phyloP scores from a whole-genome alignment of 495 filamentous ascomycete genomes.

The Haplographium delicatum region DNA sequence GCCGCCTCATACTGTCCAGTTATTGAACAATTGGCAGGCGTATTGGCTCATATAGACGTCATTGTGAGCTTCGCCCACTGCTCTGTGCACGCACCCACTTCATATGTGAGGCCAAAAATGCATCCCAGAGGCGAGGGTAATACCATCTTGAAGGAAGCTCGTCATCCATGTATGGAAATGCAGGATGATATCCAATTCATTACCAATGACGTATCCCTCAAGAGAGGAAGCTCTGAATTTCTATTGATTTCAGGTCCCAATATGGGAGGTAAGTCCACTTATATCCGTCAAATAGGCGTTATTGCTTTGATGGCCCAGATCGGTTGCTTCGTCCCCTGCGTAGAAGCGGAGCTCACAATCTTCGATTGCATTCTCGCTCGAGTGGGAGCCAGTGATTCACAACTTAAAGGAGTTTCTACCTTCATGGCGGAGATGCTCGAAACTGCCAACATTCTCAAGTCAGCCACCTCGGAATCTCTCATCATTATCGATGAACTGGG shows the following conservation, averaged over 20 bases:
- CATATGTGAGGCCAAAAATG: constrained; percentile 88
- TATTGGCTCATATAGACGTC: constrained; percentile 93
- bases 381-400: constrained; percentile 91
- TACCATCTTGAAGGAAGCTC: constrained; percentile 85
- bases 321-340: constrained; percentile 93
- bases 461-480: constrained; percentile 84
- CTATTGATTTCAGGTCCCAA: constrained; percentile 69
- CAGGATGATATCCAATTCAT: constrained; percentile 98
- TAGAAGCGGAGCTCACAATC: constrained; percentile 85
- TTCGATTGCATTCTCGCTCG: constrained; percentile 98
- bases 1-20: constrained; percentile 94
- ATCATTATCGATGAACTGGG: constrained; percentile 99
- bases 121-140: constrained; percentile 87
- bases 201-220: constrained; percentile 88
- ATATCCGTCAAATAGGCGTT: constrained; percentile 96
- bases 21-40: constrained; percentile 80
- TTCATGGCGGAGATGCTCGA: constrained; percentile 99
- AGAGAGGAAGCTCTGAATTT: constrained; percentile 79
- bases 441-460: constrained; percentile 97
- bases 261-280: constrained; percentile 98
- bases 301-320: constrained; percentile 97
- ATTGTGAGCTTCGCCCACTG: constrained; percentile 94
- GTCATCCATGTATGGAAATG: constrained; percentile 99
- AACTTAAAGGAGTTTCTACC: constrained; percentile 95
- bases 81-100: constrained; percentile 85